Conservation (phyloP, 2,329 filamentous ascomycete genomes). For the Penicillium corylophilum region DNA sequence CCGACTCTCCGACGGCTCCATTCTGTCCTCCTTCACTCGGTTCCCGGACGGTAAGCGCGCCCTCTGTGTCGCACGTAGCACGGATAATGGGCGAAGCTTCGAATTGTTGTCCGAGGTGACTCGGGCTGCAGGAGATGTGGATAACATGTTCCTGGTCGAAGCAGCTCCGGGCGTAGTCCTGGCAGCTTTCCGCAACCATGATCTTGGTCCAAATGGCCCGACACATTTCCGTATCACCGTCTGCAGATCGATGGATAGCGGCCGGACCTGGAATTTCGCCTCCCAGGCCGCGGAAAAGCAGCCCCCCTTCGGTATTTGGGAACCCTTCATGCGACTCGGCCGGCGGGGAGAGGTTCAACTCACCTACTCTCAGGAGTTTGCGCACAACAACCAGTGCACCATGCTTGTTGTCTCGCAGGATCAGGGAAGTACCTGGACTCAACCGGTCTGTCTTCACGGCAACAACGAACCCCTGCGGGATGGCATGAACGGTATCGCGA, state of each 20-base stretch:
- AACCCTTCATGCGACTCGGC: constrained; percentile 50
- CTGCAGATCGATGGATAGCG: constrained; percentile 48
- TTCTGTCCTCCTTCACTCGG: constrained; percentile 49
- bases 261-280: constrained; percentile 44
- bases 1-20: constrained; percentile 45
- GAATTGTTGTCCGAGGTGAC: constrained; percentile 45
- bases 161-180: constrained; percentile 38
- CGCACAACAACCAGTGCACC: constrained; percentile 49
- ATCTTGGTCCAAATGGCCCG: constrained; percentile 35
- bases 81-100: constrained; percentile 46
- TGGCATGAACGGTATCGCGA: constrained; percentile 48
- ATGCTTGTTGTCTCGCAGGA: constrained; percentile 50
- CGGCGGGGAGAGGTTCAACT: constrained; percentile 43
- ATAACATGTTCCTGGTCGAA: constrained; percentile 51
- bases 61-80: constrained; percentile 47
- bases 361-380: constrained; percentile 50
- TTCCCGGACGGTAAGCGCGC: constrained; percentile 39
- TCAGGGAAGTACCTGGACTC: constrained; percentile 45
- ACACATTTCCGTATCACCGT: constrained; percentile 53
- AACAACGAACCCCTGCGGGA: constrained; percentile 37
- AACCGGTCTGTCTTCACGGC: constrained; percentile 43
- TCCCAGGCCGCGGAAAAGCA: constrained; percentile 47
- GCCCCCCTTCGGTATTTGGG: constrained; percentile 47
- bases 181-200: constrained; percentile 53
- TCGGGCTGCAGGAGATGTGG: constrained; percentile 46